Base-by-base conservation (phyloP, 805 yeast species). In the Cyberlindnera maclurae region DNA sequence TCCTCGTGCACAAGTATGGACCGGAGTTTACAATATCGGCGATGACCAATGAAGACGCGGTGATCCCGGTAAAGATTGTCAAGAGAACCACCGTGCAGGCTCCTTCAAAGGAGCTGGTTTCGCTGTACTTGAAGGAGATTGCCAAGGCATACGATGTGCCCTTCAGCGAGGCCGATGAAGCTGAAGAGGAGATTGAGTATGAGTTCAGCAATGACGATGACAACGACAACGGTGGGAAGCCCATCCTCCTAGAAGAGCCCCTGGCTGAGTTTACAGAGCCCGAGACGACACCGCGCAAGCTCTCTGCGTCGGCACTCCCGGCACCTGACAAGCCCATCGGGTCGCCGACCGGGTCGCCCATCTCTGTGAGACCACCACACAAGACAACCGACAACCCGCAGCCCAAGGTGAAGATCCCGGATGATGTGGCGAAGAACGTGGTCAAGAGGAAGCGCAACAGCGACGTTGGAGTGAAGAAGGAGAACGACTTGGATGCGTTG, bases 121-220 rank as follows among this genome's bases (percentile, higher is more conserved):
- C 70, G 12, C 59, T 83, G 42, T 88, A 88, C 51, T 64, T 88
- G 44, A 65, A 72, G 38, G 96, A 87, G 53, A 87, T 87, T 44
- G 95, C 95, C 1, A 68, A 68, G 37, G 83, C 95, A 0, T 87
- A 88, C 52, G 70, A 71, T 16, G 93, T 79, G 0, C 82, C 87
- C 1, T 88, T 77, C 51, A 77, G 85, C 26, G 80, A 77, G 12
- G 51, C 51, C 4, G 59, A 46, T 4, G 49, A 41, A 3, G 59
- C 51, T n/a, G 47, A 46, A 8, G 54, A 43, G 6, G 52, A 46
- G 11, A 54, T 46, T 26, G 59, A 45, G 10, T 62, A 51, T 18
- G 66, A 57, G 12, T 67, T 59, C 15, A 67, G 57, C 17, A 59
- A 51, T 36, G 61, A 49, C 17, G 64, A 57, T 33, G 58, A 47